Percentiles rank a stretch among this genome's conserved stretches.
Evolutionary conservation across 2,329 filamentous ascomycete genomes (phyloP).

Genomic region (Zalaria obscura): DNA sequence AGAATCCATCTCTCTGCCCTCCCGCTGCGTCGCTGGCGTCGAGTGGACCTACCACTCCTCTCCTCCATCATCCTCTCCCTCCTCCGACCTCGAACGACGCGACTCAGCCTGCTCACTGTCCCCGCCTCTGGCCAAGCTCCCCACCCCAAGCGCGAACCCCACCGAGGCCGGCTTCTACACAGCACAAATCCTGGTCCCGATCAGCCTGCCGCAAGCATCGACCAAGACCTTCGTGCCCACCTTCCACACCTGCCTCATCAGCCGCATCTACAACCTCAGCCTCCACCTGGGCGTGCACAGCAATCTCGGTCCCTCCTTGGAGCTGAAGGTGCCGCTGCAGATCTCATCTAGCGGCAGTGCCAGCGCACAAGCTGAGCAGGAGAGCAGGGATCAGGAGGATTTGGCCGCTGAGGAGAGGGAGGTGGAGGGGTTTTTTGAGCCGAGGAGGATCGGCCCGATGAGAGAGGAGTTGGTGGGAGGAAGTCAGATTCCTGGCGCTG

Average conservation of each 20-base stretch:
- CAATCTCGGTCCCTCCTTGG: conserved; percentile 21
- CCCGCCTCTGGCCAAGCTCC: conserved; percentile 14
- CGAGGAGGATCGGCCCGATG: conserved; percentile 20
- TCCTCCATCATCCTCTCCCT: conserved; percentile 6
- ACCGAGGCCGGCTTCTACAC: conserved; percentile 41
- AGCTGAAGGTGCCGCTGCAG: conserved; percentile 32
- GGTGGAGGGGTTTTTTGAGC: conserved; percentile 17
- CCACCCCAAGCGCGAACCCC: conserved; percentile 25
- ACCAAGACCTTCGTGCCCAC: conserved; percentile 51
- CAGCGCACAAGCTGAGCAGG: neutral
- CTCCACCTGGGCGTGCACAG: conserved; percentile 42
- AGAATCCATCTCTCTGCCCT: conserved; percentile 38
- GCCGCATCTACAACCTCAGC: conserved; percentile 48
- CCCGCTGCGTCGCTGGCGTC: conserved; percentile 41
- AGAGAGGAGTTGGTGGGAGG: conserved; percentile 9
- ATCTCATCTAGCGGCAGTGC: conserved; percentile 16
- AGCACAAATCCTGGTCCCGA: conserved; percentile 46
- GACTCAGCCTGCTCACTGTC: conserved; percentile 23
- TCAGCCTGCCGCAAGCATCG: conserved; percentile 38
- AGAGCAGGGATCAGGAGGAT: conserved; percentile 8
- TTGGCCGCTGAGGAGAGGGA: conserved; percentile 14
- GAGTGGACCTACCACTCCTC: conserved; percentile 38
- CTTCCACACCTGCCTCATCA: conserved; percentile 55
- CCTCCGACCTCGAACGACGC: conserved; percentile 15
- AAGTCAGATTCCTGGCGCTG: conserved; percentile 8